Evolutionary conservation across 2,329 filamentous ascomycete species (phyloP), one percentile per base, ranked within the genome.

Genomic region (Fusarium longipes): DNA sequence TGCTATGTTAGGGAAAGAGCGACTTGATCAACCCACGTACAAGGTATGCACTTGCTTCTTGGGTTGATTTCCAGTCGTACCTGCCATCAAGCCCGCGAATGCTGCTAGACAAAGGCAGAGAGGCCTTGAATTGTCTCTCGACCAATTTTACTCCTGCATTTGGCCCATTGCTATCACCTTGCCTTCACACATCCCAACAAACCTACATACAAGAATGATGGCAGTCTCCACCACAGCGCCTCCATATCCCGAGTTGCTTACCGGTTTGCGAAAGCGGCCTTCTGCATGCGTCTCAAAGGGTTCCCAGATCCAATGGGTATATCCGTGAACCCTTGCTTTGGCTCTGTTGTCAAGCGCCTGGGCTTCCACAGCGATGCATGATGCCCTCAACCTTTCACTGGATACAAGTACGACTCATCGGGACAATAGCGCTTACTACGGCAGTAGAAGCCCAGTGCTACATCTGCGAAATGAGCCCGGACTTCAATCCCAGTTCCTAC

Each of bases 371-470:
- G 20, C 55, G 25, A 56, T 22, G 36, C 42, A 36, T 30, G 27
- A 11, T 22, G 30, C 24, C 27, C 36, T 43, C 29, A 43, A 17
- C 11, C 25, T 20, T 47, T 18, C 29, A 42, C 52, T 57, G 35
- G 52, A 60, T 15, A 38, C 27, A 42, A 24, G 33, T 56, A 47
- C 42, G 40, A 56, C 39, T 45, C 45, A 33, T 40, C 35, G 47
- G 64, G 63, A 55, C 63, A 40, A 62, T 67, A 60, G 54, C 67
- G 67, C 56, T 45, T 40, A 44, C 42, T 62, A 55, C 39, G 32
- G 30, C 38, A 51, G 60, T 50, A 57, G 50, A 48, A 50, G 42
- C 43, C 54, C 45, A 61, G 40, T 9, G 33, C 38, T 64, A 39
- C 60, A 56, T 40, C 18, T 15, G 44, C 38, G 24, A 33, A 25